These are phyloP conservation scores for Hortiboletus flavorubellus DNA, from an alignment of 768 basidiomycete species.

Conservation along the genomic window DNA sequence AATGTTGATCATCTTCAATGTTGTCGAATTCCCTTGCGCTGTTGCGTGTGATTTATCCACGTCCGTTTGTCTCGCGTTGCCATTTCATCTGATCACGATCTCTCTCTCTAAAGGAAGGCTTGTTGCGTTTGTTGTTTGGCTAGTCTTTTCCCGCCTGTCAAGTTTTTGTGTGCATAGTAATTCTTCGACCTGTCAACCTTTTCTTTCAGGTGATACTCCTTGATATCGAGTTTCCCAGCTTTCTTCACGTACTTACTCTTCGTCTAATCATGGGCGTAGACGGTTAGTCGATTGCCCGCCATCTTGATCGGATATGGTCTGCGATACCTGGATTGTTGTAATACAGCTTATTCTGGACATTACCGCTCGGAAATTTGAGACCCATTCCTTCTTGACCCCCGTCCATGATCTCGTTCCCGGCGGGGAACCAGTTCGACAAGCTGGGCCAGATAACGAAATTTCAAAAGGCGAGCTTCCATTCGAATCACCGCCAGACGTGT, in stretches of 20 bases:
- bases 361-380: constrained; percentile 15
- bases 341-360: constrained; percentile 33
- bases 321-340: constrained; percentile 38
- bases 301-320: constrained; percentile 30
- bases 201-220: constrained; percentile 2
- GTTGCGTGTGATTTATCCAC: constrained; percentile 15
- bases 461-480: constrained; percentile 17
- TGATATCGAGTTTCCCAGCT: constrained; percentile 12
- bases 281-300: constrained; percentile 15
- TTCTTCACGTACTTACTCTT: constrained; percentile 24
- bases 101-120: constrained; percentile 15
- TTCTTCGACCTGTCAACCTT: background rate
- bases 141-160: constrained; percentile 8
- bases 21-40: constrained; percentile 10
- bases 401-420: background rate
- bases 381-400: background rate
- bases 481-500: background rate
- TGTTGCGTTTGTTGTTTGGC: constrained; percentile 22
- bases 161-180: constrained; percentile 23
- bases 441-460: constrained; percentile 11
- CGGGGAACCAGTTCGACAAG: background rate
- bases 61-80: constrained; percentile 8
- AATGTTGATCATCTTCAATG: constrained; percentile 34
- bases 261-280: constrained; percentile 23
- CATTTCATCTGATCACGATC: constrained; percentile 7